Conservation (phyloP, 345 rosid species). For the Gossypium ekmanianum region DNA sequence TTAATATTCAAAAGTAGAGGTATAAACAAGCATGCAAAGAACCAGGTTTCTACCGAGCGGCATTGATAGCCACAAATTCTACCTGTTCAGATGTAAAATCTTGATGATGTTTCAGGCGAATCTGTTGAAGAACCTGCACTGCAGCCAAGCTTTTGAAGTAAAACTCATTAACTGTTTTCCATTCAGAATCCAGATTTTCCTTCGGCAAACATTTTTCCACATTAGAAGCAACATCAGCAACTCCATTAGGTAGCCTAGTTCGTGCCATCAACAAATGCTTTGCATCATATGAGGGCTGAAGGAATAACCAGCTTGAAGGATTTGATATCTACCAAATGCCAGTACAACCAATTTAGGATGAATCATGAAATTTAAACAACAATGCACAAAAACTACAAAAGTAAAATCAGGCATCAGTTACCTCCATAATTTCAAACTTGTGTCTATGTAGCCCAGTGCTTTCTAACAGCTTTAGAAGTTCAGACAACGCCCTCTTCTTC, state of each 20-base stretch:
- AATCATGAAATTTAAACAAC: slow-evolving; percentile 12
- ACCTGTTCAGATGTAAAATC: slow-evolving; percentile 87
- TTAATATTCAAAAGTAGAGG: background rate
- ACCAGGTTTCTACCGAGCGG: background rate
- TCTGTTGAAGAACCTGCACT: slow-evolving; percentile 56
- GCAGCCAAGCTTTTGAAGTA: slow-evolving; percentile 84
- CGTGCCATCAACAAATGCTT: slow-evolving; percentile 53
- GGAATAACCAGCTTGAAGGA: slow-evolving; percentile 52
- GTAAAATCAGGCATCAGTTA: slow-evolving; percentile 20
- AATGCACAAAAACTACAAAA: slow-evolving; percentile 17
- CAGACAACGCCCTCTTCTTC: slow-evolving; percentile 68
- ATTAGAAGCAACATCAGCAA: slow-evolving; percentile 24
- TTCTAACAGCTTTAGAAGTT: slow-evolving; percentile 71
- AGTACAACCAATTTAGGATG: slow-evolving; percentile 18
- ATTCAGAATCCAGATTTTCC: slow-evolving; percentile 37
- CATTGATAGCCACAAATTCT: slow-evolving; percentile 10
- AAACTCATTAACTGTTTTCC: slow-evolving; percentile 63
- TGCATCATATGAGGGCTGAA: slow-evolving; percentile 61
- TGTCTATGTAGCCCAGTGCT: slow-evolving; percentile 70
- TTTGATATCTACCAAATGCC: slow-evolving; percentile 44
- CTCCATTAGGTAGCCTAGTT: slow-evolving; percentile 30
- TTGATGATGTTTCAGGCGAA: slow-evolving; percentile 56
- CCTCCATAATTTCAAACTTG: slow-evolving; percentile 66
- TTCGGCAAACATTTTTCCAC: slow-evolving; percentile 26
- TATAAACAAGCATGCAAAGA: background rate